These are phyloP conservation scores for Aspergillus panamensis DNA, from an alignment of 495 filamentous ascomycete species.

Conservation along the genomic window DNA sequence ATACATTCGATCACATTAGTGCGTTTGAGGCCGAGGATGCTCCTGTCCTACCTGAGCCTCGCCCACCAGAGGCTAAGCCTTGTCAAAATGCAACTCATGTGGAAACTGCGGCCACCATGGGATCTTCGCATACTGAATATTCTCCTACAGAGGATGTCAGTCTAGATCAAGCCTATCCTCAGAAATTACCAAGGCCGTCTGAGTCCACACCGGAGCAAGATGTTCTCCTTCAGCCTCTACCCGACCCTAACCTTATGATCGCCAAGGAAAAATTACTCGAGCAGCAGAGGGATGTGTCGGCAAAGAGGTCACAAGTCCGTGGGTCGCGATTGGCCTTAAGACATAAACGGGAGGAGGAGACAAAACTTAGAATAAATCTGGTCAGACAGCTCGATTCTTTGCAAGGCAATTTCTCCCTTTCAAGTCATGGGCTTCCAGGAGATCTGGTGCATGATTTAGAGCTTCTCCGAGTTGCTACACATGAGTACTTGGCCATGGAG, in stretches of 20 bases:
- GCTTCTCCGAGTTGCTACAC: conserved; percentile 19
- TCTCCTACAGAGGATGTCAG: not conserved
- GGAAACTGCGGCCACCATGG: not conserved
- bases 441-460: conserved; percentile 10
- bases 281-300: conserved; percentile 9
- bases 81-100: not conserved
- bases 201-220: not conserved
- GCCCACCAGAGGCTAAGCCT: not conserved
- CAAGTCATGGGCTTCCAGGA: not conserved
- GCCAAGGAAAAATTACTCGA: conserved; percentile 3
- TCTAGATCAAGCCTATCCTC: not conserved
- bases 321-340: conserved; percentile 14
- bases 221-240: too few species aligned
- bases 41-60: not conserved
- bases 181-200: not conserved
- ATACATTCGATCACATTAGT: not conserved
- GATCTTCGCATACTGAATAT: not conserved
- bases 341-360: conserved; percentile 16
- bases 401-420: not conserved
- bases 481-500: conserved; percentile 25
- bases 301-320: conserved; percentile 7
- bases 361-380: not conserved
- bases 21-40: not conserved
- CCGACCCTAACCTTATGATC: not conserved
- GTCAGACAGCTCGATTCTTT: conserved; percentile 21